Evolutionary conservation across 1,139 yeast species (phyloP), one percentile per base, ranked within the genome.

Genomic region (Pichia sp.): DNA sequence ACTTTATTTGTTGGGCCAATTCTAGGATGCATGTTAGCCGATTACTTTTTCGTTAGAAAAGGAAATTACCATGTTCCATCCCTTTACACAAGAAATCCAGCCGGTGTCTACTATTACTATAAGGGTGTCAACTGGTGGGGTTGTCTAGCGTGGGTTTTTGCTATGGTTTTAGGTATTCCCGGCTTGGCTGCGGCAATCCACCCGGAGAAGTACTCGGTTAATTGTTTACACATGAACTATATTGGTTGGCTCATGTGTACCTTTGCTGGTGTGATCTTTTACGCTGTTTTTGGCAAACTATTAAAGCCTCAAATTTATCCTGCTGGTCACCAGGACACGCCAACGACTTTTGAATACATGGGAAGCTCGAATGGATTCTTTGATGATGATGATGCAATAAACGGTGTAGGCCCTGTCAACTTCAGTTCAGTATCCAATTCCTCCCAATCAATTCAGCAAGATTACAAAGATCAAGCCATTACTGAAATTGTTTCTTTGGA

Each of bases 1-100:
- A 46, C 56, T 0, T 28, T 53, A 22, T 51, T 55, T 26, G 50
- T 68, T 23, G 66, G 70, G 16, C 74, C 74, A 25, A 59, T 70
- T 22, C 60, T 69, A 41, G 71, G 67, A 3, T 64, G 67, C 25
- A 59, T 69, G 47, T 57, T 70, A 13, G 58, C 70, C 3, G 74
- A 70, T 52, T 70, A 65, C 50, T 62, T 60, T 42, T 51, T 70
- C 21, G 59, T 70, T 9, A 60, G 73, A 53, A 60, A 61, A 18
- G 60, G 65, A 37, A 65, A 60, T 45, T 41, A 67, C 9, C 65
- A 62, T 43, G 51, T 68, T 25, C 62, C 67, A 1, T 70, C 71
- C 37, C 53, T 70, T 25, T 70, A 63, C 56, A 58, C 66, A 0
- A 59, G 60, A 7, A 52, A 58, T 12, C 51, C 59, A 4, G 55